Evolutionary conservation across 768 basidiomycete species (phyloP).

Genomic region (Agaricus subrufescens): DNA sequence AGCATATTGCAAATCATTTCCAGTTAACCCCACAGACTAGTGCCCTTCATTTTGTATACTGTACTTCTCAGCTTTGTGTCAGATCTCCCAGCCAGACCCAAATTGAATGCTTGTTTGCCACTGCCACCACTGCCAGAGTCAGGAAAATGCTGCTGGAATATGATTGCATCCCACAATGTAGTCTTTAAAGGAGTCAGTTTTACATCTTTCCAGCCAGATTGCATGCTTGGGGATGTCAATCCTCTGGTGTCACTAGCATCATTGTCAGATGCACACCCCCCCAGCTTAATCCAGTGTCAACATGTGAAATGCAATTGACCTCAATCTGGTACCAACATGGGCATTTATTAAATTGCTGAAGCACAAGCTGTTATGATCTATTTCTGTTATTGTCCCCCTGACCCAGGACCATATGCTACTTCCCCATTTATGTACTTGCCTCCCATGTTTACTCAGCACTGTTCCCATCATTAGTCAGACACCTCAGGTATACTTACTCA

Average conservation of each 20-base stretch:
- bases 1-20: not conserved
- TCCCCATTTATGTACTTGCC: too few species aligned
- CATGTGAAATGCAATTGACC: not conserved
- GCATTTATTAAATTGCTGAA: too few species aligned
- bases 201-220: not conserved
- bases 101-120: not conserved
- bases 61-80: not conserved
- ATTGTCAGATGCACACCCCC: constrained; percentile 2
- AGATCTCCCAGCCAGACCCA: not conserved
- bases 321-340: too few species aligned
- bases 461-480: too few species aligned
- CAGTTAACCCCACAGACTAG: not conserved
- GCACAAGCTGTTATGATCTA: too few species aligned
- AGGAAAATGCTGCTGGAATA: not conserved
- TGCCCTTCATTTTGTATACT: not conserved
- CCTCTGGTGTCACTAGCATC: constrained; percentile 1
- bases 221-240: not conserved
- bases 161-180: not conserved
- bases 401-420: too few species aligned
- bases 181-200: not conserved
- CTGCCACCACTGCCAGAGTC: constrained; percentile 4
- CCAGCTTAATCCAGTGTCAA: constrained; percentile 3
- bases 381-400: too few species aligned
- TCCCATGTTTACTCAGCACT: too few species aligned
- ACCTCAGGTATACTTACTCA: too few species aligned